Conservation (phyloP, 1,284 basidiomycete genomes). For the Tylopilus sp. region DNA sequence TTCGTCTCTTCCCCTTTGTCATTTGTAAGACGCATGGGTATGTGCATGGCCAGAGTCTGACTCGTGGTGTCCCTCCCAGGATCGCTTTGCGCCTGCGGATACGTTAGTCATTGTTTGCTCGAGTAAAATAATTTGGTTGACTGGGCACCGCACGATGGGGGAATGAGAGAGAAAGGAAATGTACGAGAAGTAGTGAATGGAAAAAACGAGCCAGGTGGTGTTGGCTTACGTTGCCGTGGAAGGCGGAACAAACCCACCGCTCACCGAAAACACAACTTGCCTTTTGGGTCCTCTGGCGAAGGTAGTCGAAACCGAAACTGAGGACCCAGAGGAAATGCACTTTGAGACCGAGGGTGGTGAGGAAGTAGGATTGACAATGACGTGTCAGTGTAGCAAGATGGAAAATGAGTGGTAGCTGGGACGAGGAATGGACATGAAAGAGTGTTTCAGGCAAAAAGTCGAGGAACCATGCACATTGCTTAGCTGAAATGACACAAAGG, state of each 20-base stretch:
- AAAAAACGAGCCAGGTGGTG: background rate
- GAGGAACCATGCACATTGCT: too few species aligned
- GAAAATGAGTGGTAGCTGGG: too few species aligned
- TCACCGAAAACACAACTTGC: background rate
- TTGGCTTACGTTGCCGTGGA: background rate
- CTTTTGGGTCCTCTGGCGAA: constrained; percentile 6
- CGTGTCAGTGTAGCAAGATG: too few species aligned
- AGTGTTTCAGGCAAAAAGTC: too few species aligned
- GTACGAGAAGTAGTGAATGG: background rate
- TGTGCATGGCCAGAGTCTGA: constrained; percentile 43
- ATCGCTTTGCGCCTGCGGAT: constrained; percentile 84
- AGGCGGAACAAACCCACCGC: background rate
- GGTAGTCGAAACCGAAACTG: too few species aligned
- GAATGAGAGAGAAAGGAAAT: constrained; percentile 17
- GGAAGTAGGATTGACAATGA: too few species aligned
- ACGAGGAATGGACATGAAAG: too few species aligned
- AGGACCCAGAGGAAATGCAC: too few species aligned
- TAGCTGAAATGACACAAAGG: too few species aligned
- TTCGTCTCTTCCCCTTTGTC: constrained; percentile 64
- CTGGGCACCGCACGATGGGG: constrained; percentile 83
- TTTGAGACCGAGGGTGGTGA: background rate
- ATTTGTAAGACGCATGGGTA: constrained; percentile 52
- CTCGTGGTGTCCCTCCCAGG: constrained; percentile 71
- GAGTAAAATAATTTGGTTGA: constrained; percentile 66
- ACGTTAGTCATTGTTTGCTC: constrained; percentile 78